phyloP scores from a whole-genome alignment of 495 filamentous ascomycete genomes.

The Annulohypoxylon maeteangense region DNA sequence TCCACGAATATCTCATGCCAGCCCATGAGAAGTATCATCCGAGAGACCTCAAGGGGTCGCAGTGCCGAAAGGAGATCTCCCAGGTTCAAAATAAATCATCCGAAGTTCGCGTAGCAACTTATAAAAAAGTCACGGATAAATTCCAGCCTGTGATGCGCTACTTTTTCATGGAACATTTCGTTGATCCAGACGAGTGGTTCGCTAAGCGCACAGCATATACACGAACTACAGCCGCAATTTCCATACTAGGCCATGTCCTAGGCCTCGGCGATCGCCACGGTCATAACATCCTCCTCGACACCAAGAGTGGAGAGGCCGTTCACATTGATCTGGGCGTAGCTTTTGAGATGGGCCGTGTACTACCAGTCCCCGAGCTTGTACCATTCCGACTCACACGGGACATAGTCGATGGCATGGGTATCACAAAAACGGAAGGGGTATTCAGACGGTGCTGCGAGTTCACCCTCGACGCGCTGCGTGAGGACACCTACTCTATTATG shows the following conservation, averaged over 20 bases:
- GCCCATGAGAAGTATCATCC: slow-evolving; percentile 89
- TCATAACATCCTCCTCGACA: slow-evolving; percentile 95
- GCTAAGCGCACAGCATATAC: slow-evolving; percentile 86
- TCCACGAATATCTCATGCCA: slow-evolving; percentile 90
- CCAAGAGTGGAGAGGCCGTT: slow-evolving; percentile 89
- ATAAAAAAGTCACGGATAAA: slow-evolving; percentile 74
- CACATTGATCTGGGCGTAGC: slow-evolving; percentile 97
- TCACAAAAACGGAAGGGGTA: slow-evolving; percentile 93
- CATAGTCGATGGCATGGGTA: slow-evolving; percentile 95
- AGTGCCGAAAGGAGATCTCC: slow-evolving; percentile 80
- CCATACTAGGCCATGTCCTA: slow-evolving; percentile 91
- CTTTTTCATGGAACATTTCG: slow-evolving; percentile 96
- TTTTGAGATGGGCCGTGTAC: slow-evolving; percentile 92
- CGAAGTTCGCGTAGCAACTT: slow-evolving; percentile 77
- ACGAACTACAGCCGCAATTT: slow-evolving; percentile 90
- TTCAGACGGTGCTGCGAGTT: slow-evolving; percentile 98
- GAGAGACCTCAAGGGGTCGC: slow-evolving; percentile 77
- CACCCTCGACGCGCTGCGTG: slow-evolving; percentile 89
- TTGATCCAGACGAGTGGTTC: slow-evolving; percentile 97
- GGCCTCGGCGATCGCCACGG: slow-evolving; percentile 96
- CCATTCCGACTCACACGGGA: slow-evolving; percentile 96
- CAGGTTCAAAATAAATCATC: slow-evolving; percentile 73
- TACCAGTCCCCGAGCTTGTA: slow-evolving; percentile 93
- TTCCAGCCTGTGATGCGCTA: slow-evolving; percentile 96
- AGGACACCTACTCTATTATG: slow-evolving; percentile 95